A percentile compares a stretch with the other conserved stretches of the same genome.
Conservation (phyloP, 1,139 yeast genomes). For the Suhomyces chickasaworum region DNA sequence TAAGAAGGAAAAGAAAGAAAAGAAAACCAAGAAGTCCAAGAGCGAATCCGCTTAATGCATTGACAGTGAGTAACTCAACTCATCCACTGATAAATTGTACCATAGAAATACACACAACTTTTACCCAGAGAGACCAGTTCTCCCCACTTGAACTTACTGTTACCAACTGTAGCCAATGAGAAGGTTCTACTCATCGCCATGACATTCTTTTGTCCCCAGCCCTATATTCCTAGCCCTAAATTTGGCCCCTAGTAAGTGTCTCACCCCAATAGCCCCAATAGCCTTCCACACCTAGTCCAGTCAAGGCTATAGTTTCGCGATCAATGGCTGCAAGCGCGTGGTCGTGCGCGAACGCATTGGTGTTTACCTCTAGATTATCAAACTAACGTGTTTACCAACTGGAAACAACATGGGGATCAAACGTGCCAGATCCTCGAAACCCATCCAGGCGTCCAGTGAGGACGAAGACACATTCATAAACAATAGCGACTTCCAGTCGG, state of each 20-base stretch:
- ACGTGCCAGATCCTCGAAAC: constrained; percentile 16
- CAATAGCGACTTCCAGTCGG: constrained; percentile 36
- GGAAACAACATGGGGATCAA: constrained; percentile 16
- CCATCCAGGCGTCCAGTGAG: constrained; percentile 14
- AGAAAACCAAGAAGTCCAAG: constrained; percentile 9
- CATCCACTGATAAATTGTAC: constrained; percentile 4
- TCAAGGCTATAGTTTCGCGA: too few relatives aligned
- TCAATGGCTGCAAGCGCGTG: constrained; percentile 10
- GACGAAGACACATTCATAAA: constrained; percentile 36
- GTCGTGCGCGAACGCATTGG: constrained; percentile 7
- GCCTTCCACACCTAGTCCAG: too few relatives aligned
- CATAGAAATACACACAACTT: constrained; percentile 2
- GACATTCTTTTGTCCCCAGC: too few relatives aligned
- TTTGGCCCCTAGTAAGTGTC: too few relatives aligned
- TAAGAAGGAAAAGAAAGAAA: constrained; percentile 15
- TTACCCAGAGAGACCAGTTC: too few relatives aligned
- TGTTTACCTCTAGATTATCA: constrained; percentile 8
- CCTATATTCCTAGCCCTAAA: too few relatives aligned
- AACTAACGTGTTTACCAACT: constrained; percentile 5
- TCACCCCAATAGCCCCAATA: too few relatives aligned
- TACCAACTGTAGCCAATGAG: too few relatives aligned
- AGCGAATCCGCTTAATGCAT: constrained; percentile 5
- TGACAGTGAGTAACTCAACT: background rate
- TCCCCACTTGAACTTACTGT: too few relatives aligned
- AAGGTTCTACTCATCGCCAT: too few relatives aligned